phyloP scores from a whole-genome alignment of 1,284 basidiomycete genomes.

The Leucoagaricus sp. region DNA sequence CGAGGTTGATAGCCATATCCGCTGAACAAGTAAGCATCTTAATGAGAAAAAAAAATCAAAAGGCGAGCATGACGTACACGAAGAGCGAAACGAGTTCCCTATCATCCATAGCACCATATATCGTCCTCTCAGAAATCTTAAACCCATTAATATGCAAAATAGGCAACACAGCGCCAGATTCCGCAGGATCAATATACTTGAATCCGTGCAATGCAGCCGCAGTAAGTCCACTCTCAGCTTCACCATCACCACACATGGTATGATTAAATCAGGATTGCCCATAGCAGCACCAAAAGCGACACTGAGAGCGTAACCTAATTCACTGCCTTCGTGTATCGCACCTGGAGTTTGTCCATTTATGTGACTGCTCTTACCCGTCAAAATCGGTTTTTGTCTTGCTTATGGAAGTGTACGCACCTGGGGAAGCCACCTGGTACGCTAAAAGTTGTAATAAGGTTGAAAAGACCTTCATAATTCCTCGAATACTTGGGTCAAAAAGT shows the following conservation, averaged over 20 bases:
- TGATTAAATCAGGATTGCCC: conserved; percentile 86
- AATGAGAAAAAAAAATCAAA: neutral
- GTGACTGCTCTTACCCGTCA: conserved; percentile 41
- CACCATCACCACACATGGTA: conserved; percentile 86
- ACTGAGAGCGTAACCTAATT: conserved; percentile 85
- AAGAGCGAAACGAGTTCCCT: conserved; percentile 76
- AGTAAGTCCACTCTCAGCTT: conserved; percentile 85
- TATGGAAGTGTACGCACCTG: conserved; percentile 37
- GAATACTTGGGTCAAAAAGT: conserved; percentile 75
- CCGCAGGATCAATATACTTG: conserved; percentile 92
- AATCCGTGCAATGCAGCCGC: conserved; percentile 83
- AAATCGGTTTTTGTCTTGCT: neutral
- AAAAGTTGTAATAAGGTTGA: conserved; percentile 65
- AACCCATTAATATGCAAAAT: conserved; percentile 86
- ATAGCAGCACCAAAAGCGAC: conserved; percentile 86
- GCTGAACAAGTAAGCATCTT: conserved; percentile 29
- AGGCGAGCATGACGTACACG: conserved; percentile 40
- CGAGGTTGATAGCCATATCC: conserved; percentile 89
- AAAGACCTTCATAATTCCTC: conserved; percentile 62
- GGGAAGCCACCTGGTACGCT: conserved; percentile 70
- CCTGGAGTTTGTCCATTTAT: conserved; percentile 85
- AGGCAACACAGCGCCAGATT: conserved; percentile 86
- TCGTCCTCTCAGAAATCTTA: conserved; percentile 88
- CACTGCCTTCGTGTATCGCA: conserved; percentile 88
- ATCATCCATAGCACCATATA: conserved; percentile 90